phyloP scores from a whole-genome alignment of 2,329 filamentous ascomycete genomes.

The Alternaria dauci region DNA sequence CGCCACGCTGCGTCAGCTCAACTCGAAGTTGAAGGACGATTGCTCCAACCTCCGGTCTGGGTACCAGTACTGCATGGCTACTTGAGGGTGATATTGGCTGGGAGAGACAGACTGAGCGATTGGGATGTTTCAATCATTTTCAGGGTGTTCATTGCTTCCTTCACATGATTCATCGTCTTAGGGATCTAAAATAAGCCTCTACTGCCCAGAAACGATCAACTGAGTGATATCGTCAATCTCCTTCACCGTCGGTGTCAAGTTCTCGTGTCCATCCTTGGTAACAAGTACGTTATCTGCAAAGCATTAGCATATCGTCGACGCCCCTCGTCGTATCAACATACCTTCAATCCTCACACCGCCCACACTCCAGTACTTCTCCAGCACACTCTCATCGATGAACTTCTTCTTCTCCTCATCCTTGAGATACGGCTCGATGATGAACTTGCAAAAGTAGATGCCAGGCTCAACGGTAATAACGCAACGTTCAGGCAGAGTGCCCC shows the following conservation, averaged over 20 bases:
- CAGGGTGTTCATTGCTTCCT: background rate
- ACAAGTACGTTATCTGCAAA: constrained; percentile 78
- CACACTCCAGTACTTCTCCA: constrained; percentile 76
- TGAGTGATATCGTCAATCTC: constrained; percentile 71
- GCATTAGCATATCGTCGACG: constrained; percentile 12
- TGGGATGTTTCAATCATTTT: background rate
- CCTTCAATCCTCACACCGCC: constrained; percentile 90
- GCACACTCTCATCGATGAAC: constrained; percentile 70
- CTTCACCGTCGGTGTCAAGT: constrained; percentile 83
- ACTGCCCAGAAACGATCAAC: constrained; percentile 45
- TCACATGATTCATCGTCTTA: background rate
- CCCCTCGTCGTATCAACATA: constrained; percentile 13
- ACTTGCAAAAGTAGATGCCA: constrained; percentile 80
- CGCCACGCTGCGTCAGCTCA: constrained; percentile 39
- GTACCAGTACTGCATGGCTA: constrained; percentile 47
- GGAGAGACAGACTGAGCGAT: background rate
- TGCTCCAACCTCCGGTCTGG: constrained; percentile 52
- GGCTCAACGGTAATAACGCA: constrained; percentile 95
- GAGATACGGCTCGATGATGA: constrained; percentile 75
- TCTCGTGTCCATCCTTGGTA: constrained; percentile 79
- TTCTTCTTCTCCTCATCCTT: constrained; percentile 66
- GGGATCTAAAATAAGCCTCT: background rate
- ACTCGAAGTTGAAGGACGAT: constrained; percentile 38
- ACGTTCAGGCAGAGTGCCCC: constrained; percentile 76
- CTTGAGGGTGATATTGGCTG: background rate